Conservation (phyloP, 371 early-diverging fungal species). For the Nematocida homosporus region DNA sequence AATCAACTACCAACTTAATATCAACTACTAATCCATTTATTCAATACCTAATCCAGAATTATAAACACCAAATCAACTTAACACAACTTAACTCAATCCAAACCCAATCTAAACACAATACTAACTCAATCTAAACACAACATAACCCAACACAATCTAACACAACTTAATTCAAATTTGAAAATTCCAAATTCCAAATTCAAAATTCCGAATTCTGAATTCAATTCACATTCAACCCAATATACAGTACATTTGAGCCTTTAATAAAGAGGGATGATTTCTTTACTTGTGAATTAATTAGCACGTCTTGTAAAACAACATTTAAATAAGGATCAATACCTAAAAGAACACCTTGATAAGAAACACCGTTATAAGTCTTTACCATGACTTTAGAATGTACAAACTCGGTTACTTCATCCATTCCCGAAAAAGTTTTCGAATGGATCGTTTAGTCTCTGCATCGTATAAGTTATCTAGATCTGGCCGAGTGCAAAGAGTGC, state of each 20-base stretch:
- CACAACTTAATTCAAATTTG: too few relatives aligned
- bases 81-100: too few relatives aligned
- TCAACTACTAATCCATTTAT: too few relatives aligned
- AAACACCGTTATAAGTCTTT: conserved; percentile 3
- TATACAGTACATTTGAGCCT: conserved; percentile 43
- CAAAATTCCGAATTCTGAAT: too few relatives aligned
- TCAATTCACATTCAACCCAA: neutral
- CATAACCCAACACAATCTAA: too few relatives aligned
- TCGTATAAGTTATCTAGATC: conserved; percentile 6
- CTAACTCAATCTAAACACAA: too few relatives aligned
- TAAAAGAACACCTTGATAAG: conserved; percentile 23
- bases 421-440: conserved; percentile 12
- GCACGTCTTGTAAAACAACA: conserved; percentile 16
- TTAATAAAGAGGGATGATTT: conserved; percentile 26
- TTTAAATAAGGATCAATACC: conserved; percentile 47
- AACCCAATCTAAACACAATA: too few relatives aligned
- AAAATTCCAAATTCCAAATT: too few relatives aligned
- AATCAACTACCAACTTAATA: too few relatives aligned
- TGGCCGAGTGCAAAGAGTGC: neutral
- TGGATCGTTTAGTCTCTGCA: conserved; percentile 4
- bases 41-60: too few relatives aligned
- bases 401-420: conserved; percentile 35
- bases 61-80: too few relatives aligned
- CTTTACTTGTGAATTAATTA: neutral
- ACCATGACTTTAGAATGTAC: conserved; percentile 17